A percentile compares a stretch with the other conserved stretches of the same genome.
phyloP scores from a whole-genome alignment of 257 asterid genomes.

The Solanum commersonii region DNA sequence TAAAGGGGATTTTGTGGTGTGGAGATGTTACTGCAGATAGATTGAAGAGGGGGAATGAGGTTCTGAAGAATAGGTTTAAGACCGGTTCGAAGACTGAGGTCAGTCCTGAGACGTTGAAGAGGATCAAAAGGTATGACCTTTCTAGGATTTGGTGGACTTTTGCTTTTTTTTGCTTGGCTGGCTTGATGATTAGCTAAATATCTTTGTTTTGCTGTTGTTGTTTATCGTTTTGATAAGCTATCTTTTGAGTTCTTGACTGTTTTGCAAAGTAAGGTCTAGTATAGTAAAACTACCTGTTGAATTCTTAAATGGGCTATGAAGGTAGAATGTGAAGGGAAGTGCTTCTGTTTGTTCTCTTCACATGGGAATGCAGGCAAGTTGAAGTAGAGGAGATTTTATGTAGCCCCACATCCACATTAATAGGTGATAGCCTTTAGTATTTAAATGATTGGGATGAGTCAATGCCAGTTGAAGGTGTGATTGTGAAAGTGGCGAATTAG shows the following conservation, averaged over 20 bases:
- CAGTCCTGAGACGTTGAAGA: constrained; percentile 62
- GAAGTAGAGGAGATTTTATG: neutral
- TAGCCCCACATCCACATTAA: neutral
- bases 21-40: constrained; percentile 86
- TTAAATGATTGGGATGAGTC: neutral
- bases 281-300: neutral
- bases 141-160: neutral
- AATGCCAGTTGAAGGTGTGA: neutral
- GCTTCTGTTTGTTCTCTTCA: neutral
- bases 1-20: constrained; percentile 90
- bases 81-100: constrained; percentile 43
- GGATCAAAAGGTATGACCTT: constrained; percentile 62
- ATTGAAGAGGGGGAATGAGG: constrained; percentile 21
- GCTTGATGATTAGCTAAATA: neutral
- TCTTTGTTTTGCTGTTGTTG: neutral
- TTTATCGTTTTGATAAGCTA: neutral
- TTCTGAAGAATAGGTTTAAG: constrained; percentile 54
- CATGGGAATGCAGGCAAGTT: neutral
- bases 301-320: neutral
- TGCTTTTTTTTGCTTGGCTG: neutral
- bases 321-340: neutral
- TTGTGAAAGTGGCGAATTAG: neutral
- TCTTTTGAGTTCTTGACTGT: neutral
- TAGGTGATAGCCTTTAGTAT: neutral
- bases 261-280: neutral